Percentiles rank a stretch among this genome's conserved stretches.
These are phyloP conservation scores for Claviceps quebecensis DNA, from an alignment of 2,329 filamentous ascomycete species.

Conservation along the genomic window DNA sequence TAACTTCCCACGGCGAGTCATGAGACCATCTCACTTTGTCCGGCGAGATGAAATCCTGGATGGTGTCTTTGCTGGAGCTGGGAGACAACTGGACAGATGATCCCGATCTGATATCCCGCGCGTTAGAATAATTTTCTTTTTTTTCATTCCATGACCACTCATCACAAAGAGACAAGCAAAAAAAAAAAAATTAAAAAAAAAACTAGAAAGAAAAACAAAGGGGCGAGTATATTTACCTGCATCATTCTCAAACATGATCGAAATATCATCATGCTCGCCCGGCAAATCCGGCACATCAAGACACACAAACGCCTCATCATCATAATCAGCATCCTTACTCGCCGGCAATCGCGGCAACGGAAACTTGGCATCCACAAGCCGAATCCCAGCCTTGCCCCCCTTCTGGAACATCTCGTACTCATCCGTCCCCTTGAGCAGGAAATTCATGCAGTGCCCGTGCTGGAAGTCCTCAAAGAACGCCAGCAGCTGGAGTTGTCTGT, in stretches of 20 bases:
- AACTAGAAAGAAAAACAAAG: conserved; percentile 8
- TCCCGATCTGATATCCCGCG: conserved; percentile 33
- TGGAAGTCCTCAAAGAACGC: conserved; percentile 82
- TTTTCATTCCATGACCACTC: too few relatives aligned
- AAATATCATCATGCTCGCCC: conserved; percentile 84
- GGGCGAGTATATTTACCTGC: conserved; percentile 39
- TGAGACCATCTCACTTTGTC: conserved; percentile 2
- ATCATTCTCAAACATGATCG: conserved; percentile 69
- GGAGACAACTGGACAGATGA: conserved; percentile 34
- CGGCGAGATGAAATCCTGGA: conserved; percentile 19
- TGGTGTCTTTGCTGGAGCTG: conserved; percentile 40
- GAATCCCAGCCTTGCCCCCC: conserved; percentile 55
- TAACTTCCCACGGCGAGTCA: too few relatives aligned
- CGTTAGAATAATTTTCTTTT: too few relatives aligned
- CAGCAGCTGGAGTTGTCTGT: conserved; percentile 62
- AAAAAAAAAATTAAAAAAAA: conserved; percentile 9
- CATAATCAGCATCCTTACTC: conserved; percentile 34
- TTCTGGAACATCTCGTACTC: conserved; percentile 57
- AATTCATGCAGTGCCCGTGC: conserved; percentile 80
- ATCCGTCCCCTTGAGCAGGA: conserved; percentile 72
- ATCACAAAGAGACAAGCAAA: neutral
- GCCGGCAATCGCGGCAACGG: conserved; percentile 53
- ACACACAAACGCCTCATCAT: conserved; percentile 63
- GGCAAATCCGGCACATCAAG: conserved; percentile 80
- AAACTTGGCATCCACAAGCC: conserved; percentile 83